Base-by-base conservation (phyloP, 2,329 filamentous ascomycete species). In the Fusarium dimerum region DNA sequence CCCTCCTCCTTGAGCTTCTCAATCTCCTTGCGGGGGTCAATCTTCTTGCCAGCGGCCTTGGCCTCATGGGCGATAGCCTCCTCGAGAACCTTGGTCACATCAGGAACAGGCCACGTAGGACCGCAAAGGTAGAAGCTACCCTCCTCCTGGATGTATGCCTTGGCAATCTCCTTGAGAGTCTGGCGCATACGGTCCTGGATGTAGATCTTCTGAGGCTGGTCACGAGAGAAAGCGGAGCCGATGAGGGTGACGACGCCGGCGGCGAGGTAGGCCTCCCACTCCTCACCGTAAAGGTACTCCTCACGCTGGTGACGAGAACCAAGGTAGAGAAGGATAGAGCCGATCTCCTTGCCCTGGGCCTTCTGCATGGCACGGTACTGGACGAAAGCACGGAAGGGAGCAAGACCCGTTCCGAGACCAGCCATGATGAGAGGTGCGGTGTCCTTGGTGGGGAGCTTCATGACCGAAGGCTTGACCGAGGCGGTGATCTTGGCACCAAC, bases 331-430 rank as follows among this genome's bases (percentile, higher is more conserved):
- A 99, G 84, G 57, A 97, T 94, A 41, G 91, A 79, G 48, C 94
- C 94, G 62, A 99, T 96, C 52, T 94, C 86, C 78, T 96, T 92
- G 73, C 94, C 94, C 72, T 95, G 90, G n/a, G 91, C 87, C 78
- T 96, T 96, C 72, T 99, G 93, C 85, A 95, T 92, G 45, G 94
- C 94, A 52, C 94, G 93, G 78, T 99, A 94, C 77, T 99, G 94
- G 43, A 97, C 89, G 69, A 99, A 99, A 54, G 94, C 94, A 61
- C 94, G 91, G 90, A 99, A 99, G n/a, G 94, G 94, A 2, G 94
- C 94, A 18, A 99, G 87, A 69, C 94, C 94, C 0, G 94, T 99
- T 59, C 94, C 94, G n/a, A 97, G 88, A 72, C 94, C 94, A 10
- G 94, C 94, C 93, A 99, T 97, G 80, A 99, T 97, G 69, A 99